phyloP scores from a whole-genome alignment of 345 rosid species.

The Arabidopsis thaliana region TAIR10.1 NC_003071.7:12699001-12699500 shows the following conservation, averaged over 20 bases:
- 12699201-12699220: conserved; percentile 32
- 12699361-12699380: conserved; percentile 53
- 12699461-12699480: conserved; percentile 47
- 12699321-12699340: conserved; percentile 51
- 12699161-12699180: conserved; percentile 51
- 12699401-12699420: conserved; percentile 32
- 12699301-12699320: conserved; percentile 47
- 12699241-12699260: conserved; percentile 52
- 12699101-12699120: conserved; percentile 45
- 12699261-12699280: conserved; percentile 50
- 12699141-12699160: conserved; percentile 51
- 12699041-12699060: conserved; percentile 38
- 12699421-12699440: conserved; percentile 49
- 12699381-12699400: conserved; percentile 51
- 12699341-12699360: conserved; percentile 51
- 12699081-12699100: conserved; percentile 56
- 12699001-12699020: conserved; percentile 38
- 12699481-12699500: conserved; percentile 36
- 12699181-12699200: conserved; percentile 42
- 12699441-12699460: conserved; percentile 53
- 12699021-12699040: conserved; percentile 37
- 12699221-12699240: conserved; percentile 36
- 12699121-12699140: conserved; percentile 59
- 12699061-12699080: conserved; percentile 52
- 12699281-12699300: conserved; percentile 47